Base-by-base conservation (phyloP, 192 early-diverging fungal species). In the Linnemannia elongata region DNA sequence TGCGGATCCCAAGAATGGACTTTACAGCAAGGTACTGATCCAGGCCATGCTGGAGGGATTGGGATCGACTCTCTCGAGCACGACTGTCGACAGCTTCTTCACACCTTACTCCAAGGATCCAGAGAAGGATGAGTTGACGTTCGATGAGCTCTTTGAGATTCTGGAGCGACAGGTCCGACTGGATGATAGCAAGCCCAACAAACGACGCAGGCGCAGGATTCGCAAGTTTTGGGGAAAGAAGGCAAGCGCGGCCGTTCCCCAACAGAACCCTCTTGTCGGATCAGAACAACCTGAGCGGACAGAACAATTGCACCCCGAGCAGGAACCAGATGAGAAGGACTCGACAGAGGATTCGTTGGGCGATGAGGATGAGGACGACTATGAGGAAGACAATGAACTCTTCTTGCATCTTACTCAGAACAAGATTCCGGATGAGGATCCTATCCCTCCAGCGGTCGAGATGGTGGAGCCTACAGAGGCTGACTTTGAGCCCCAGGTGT, bases 31-130 rank as follows among this genome's bases (percentile, higher is more conserved):
- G 35, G 66, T 87, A 15, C 35, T 87, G 47, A 86, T 97, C 6
- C 91, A 92, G 60, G 91, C 95, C 39, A 93, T 97, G 93, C 88
- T 97, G 4, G 94, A 95, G 57, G 90, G 89, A 38, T 80, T 97
- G 5, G 94, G 94, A 20, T 94, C 93, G 24, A 95, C 89, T 13
- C 91, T 96, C 33, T 91, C 93, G 0, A 92, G 93, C 69, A 89
- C 92, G 38, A 94, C 94, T 2, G 90, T 97, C 1, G 91, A 93
- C 54, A 82, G 83, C 22, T 94, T 95, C 79, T 93, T 91, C 88
- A 52, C 74, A 18, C 88, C 90, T 6, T 89, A 90, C 77, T 80
- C 85, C 44, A 91, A 93, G 55, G 82, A 91, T 38, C 92, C 92
- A 13, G 81, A 80, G 55, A 82, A 71, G 27, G 94, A 95, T 35